These are phyloP conservation scores for Mycena floridula DNA, from an alignment of 768 basidiomycete species.

Conservation along the genomic window DNA sequence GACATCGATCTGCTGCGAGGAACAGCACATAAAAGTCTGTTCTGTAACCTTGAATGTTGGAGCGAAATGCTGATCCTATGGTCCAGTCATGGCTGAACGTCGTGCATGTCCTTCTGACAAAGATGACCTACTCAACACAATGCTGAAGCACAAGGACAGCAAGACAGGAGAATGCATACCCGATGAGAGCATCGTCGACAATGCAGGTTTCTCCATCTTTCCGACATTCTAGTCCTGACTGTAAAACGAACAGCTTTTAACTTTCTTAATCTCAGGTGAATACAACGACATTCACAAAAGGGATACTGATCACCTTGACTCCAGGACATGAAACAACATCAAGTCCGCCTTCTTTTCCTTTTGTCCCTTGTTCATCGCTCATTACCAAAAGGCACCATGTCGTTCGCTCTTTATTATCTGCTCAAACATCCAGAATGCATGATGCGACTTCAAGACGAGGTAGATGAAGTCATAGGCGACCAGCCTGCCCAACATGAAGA, in stretches of 20 bases:
- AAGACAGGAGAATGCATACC: conserved; percentile 24
- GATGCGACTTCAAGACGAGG: conserved; percentile 31
- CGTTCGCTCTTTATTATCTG: conserved; percentile 29
- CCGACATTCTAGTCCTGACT: background rate
- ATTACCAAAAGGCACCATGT: conserved; percentile 19
- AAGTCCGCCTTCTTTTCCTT: background rate
- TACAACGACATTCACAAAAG: too few species aligned
- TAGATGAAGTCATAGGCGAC: conserved; percentile 33
- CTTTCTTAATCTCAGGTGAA: too few species aligned
- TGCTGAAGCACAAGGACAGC: conserved; percentile 32
- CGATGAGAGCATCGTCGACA: conserved; percentile 29
- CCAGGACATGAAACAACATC: conserved; percentile 1
- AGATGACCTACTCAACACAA: conserved; percentile 31
- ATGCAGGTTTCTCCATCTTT: conserved; percentile 15
- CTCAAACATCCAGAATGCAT: conserved; percentile 30
- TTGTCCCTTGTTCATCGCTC: conserved; percentile 11
- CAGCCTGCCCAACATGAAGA: conserved; percentile 23
- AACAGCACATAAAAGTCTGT: conserved; percentile 27
- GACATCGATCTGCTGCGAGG: conserved; percentile 29
- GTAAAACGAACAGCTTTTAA: too few species aligned
- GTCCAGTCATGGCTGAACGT: conserved; percentile 26
- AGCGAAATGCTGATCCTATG: background rate
- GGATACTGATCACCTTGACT: background rate
- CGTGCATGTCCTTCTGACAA: conserved; percentile 23
- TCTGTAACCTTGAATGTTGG: background rate